A percentile compares a stretch with the other conserved stretches of the same genome.
phyloP scores from a whole-genome alignment of 2,329 filamentous ascomycete species.

The Scedosporium aurantiacum region DNA sequence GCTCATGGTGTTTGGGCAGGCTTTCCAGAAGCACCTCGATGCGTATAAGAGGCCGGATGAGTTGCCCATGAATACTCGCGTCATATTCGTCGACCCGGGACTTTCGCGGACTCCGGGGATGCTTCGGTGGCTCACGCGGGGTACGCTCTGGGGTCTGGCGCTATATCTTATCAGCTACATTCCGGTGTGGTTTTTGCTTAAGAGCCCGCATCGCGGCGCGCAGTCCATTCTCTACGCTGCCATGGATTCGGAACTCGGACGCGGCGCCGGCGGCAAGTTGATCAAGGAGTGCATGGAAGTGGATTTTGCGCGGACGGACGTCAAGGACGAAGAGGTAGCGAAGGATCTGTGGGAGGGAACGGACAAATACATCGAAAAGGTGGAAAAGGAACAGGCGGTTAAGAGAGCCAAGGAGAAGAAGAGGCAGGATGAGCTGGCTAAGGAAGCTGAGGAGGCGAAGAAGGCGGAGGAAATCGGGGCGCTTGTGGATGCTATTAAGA shows the following conservation, averaged over 20 bases:
- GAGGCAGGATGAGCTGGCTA: conserved; percentile 20
- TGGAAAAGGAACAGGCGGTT: conserved; percentile 68
- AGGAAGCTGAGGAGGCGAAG: conserved; percentile 21
- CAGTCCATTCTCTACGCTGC: conserved; percentile 78
- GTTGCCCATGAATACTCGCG: conserved; percentile 68
- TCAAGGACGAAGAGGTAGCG: conserved; percentile 67
- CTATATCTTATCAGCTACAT: conserved; percentile 70
- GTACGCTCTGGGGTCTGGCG: conserved; percentile 67
- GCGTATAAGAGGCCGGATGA: conserved; percentile 75
- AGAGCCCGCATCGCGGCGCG: conserved; percentile 71
- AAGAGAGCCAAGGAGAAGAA: conserved; percentile 32
- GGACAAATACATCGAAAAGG: conserved; percentile 69
- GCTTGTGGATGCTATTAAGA: conserved; percentile 27
- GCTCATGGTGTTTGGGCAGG: conserved; percentile 76
- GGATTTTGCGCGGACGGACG: conserved; percentile 58
- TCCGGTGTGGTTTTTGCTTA: conserved; percentile 77
- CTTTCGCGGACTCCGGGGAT: conserved; percentile 76
- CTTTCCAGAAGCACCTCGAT: conserved; percentile 87
- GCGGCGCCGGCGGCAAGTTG: conserved; percentile 55
- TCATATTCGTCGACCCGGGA: conserved; percentile 81
- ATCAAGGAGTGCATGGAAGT: conserved; percentile 84
- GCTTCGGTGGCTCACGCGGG: conserved; percentile 75
- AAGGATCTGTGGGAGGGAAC: conserved; percentile 86
- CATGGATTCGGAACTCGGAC: conserved; percentile 65
- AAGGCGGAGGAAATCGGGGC: conserved; percentile 22